Evolutionary conservation across 352 stramenopile genomes (phyloP).

Genomic region (Phytophthora boehmeriae): DNA sequence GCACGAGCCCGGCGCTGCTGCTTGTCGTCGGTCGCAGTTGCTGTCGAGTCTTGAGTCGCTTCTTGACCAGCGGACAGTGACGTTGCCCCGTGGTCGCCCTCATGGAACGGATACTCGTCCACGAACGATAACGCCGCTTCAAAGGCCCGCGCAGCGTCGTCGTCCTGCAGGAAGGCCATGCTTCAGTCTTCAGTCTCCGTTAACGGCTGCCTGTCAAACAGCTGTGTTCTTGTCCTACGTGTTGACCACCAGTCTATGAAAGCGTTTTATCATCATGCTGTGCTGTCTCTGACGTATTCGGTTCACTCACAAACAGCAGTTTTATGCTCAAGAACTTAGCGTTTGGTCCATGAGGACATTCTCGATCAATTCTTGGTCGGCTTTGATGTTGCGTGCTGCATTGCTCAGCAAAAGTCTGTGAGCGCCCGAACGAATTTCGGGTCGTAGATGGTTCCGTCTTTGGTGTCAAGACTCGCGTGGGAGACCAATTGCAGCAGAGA

Average conservation of each 20-base stretch:
- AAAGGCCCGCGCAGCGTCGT: conserved; percentile 29
- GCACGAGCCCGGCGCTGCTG: conserved; percentile 13
- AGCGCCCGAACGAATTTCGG: conserved; percentile 25
- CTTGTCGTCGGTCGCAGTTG: conserved; percentile 9
- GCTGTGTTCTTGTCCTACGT: neutral
- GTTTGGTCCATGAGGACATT: conserved; percentile 26
- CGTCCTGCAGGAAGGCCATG: conserved; percentile 31
- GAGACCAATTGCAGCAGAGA: conserved; percentile 46
- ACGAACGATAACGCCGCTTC: conserved; percentile 37
- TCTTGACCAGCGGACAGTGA: neutral
- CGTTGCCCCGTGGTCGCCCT: neutral
- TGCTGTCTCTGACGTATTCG: too few species aligned
- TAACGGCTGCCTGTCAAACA: neutral
- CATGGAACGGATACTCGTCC: conserved; percentile 30
- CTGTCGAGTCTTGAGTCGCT: neutral
- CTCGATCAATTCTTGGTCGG: conserved; percentile 20
- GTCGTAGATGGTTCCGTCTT: neutral
- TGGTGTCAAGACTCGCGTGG: conserved; percentile 42
- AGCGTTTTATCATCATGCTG: neutral
- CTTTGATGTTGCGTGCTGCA: conserved; percentile 26
- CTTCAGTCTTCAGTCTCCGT: neutral
- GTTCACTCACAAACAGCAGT: too few species aligned
- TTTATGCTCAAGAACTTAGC: too few species aligned
- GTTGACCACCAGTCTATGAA: neutral
- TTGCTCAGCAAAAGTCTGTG: conserved; percentile 40